Base-by-base conservation (phyloP, 2,329 filamentous ascomycete genomes). In the Macrophomina phaseolina region DNA sequence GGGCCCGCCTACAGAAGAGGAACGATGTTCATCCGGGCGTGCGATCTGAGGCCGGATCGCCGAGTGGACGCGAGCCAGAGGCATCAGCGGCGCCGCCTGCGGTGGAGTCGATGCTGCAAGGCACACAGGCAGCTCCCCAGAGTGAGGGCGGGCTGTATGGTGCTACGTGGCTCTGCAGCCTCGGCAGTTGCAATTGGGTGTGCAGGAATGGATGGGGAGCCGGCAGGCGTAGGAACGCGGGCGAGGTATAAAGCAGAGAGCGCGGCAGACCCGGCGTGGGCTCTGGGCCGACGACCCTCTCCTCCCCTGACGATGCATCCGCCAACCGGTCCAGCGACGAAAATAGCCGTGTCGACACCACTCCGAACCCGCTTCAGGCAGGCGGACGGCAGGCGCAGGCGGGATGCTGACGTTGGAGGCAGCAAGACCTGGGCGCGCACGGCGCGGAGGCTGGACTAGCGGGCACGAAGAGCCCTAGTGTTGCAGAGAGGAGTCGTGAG, bases 391-490 rank as follows among this genome's bases (percentile, higher is more conserved):
- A 32, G 30, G 52, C 34, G 52, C 18, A 32, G 52, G 38, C 55
- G 56, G 56, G 40, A 61, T 34, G 56, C 56, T 61, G 56, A 61
- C 56, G 58, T 49, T 62, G 58, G 45, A 48, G 45, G 45, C 42
- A 48, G 36, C 61, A 52, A 46, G 18, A 40, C 42, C 23, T 36
- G n/a, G 56, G 34, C 30, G 61, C 16, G 61, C 61, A 64, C 61
- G 61, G 61, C 40, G 61, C 61, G 30, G 48, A 40, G 77, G 61
- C 61, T 64, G 46, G 61, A 45, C 40, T 48, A 36, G 58, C 52
- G 58, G 42, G 42, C 42, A 28, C 58, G 58, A 49, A 48, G 45
- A 32, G 58, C 58, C 58, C 58, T 62, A 62, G 58, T 62, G 58
- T 62, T 64, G 46, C 61, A 64, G 49, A 64, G 61, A 40, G 61